phyloP scores from a whole-genome alignment of 352 stramenopile species.

The Ophiocytium majus region DNA sequence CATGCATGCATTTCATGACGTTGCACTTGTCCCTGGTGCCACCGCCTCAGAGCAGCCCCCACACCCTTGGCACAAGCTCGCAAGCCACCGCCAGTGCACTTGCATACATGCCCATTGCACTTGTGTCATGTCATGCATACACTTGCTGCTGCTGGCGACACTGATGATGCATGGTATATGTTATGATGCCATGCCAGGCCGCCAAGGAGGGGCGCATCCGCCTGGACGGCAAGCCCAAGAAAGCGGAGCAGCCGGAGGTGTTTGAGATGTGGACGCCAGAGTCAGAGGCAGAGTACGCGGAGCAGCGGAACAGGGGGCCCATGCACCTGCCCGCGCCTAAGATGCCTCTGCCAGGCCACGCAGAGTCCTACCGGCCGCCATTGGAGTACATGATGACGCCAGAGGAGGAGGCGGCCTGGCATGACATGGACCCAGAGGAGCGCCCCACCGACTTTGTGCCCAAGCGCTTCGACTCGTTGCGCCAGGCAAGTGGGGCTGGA shows the following conservation, averaged over 20 bases:
- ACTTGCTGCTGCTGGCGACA: too few species aligned
- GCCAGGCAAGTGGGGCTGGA: conserved; percentile 29
- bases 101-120: too few species aligned
- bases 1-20: too few species aligned
- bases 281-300: conserved; percentile 78
- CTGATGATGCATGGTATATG: too few species aligned
- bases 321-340: conserved; percentile 96
- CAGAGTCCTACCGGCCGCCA: conserved; percentile 97
- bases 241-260: conserved; percentile 58
- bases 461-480: conserved; percentile 91
- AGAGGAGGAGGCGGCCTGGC: conserved; percentile 91
- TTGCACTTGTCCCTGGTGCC: too few species aligned
- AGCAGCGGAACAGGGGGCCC: conserved; percentile 82
- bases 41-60: too few species aligned
- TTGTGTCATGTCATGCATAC: too few species aligned
- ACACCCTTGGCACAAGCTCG: too few species aligned
- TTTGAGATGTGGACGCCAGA: conserved; percentile 67
- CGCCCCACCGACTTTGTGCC: conserved; percentile 95
- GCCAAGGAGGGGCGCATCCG: conserved; percentile 84
- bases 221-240: conserved; percentile 46
- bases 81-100: too few species aligned
- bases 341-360: conserved; percentile 91
- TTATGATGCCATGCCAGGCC: too few species aligned
- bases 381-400: conserved; percentile 96
- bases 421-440: conserved; percentile 87